Conservation (phyloP, 805 yeast genomes). For the Sugiyamaella qingdaonensis region DNA sequence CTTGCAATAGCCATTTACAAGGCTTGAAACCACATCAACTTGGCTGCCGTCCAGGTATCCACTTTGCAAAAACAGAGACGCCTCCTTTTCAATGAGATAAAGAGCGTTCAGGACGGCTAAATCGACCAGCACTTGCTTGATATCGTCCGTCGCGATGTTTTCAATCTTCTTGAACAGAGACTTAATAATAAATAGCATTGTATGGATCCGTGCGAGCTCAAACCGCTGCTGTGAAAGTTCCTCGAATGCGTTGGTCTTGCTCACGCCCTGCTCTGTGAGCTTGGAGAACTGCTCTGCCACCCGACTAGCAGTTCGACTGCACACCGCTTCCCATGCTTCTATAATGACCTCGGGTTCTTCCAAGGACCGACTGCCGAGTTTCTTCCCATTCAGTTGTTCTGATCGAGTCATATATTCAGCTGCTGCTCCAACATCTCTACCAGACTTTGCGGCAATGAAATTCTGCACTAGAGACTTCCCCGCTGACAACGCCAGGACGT, state of each 20-base stretch:
- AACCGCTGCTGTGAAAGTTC: conserved; percentile 38
- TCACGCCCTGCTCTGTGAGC: conserved; percentile 39
- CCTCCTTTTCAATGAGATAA: conserved; percentile 62
- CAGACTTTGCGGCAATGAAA: conserved; percentile 38
- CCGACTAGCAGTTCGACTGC: conserved; percentile 31
- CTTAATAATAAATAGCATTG: conserved; percentile 35
- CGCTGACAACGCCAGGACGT: conserved; percentile 73
- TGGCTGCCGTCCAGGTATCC: conserved; percentile 50
- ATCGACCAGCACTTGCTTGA: conserved; percentile 47
- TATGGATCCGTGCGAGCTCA: conserved; percentile 37
- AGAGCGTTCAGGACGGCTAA: conserved; percentile 62
- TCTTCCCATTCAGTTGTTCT: conserved; percentile 15
- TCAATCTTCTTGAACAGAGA: conserved; percentile 36
- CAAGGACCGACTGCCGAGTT: conserved; percentile 24
- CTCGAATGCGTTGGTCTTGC: conserved; percentile 36
- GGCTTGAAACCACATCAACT: conserved; percentile 40
- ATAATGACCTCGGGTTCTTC: conserved; percentile 28
- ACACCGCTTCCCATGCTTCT: conserved; percentile 37
- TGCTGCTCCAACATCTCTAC: conserved; percentile 45
- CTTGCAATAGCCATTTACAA: conserved; percentile 44
- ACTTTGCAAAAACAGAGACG: conserved; percentile 66
- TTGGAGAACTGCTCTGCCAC: conserved; percentile 31
- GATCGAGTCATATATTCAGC: conserved; percentile 39
- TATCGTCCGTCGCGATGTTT: conserved; percentile 34
- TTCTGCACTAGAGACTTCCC: conserved; percentile 71